A percentile compares a stretch with the other conserved stretches of the same genome.
Conservation (phyloP, 345 rosid species). For the Salix caprea region DNA sequence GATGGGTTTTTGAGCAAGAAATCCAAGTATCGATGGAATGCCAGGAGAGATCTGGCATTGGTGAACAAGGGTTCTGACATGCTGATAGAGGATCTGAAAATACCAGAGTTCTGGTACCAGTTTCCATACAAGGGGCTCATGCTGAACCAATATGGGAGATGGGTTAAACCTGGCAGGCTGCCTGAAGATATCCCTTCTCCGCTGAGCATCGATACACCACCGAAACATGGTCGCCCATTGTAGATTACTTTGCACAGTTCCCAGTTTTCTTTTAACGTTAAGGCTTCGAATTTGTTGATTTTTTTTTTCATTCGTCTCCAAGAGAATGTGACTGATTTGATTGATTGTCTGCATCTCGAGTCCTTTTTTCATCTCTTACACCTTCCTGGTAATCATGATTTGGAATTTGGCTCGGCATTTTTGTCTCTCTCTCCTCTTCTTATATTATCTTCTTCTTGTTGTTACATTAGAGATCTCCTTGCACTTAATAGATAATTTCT, state of each 20-base stretch:
- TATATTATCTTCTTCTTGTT: background rate
- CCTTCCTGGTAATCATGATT: background rate
- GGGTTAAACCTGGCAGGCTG: slow-evolving; percentile 64
- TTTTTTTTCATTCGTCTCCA: background rate
- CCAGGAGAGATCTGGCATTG: slow-evolving; percentile 53
- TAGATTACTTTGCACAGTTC: background rate
- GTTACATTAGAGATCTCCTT: background rate
- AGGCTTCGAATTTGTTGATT: background rate
- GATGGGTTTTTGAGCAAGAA: slow-evolving; percentile 48
- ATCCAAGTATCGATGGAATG: slow-evolving; percentile 43
- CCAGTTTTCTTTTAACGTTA: background rate
- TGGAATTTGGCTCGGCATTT: background rate
- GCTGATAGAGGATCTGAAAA: slow-evolving; percentile 47
- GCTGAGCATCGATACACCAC: background rate
- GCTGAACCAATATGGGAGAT: slow-evolving; percentile 55
- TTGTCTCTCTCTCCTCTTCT: background rate
- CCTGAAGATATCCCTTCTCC: slow-evolving; percentile 78
- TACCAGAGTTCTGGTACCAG: slow-evolving; percentile 58
- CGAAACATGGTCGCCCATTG: background rate
- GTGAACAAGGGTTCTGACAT: slow-evolving; percentile 56
- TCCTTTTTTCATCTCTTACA: background rate
- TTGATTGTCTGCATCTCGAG: background rate
- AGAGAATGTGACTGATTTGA: background rate
- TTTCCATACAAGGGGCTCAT: slow-evolving; percentile 23
- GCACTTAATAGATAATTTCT: too few species aligned